A percentile compares a stretch with the other conserved stretches of the same genome.
These are phyloP conservation scores for Venturia pyrina DNA, from an alignment of 2,329 filamentous ascomycete genomes.

Conservation along the genomic window DNA sequence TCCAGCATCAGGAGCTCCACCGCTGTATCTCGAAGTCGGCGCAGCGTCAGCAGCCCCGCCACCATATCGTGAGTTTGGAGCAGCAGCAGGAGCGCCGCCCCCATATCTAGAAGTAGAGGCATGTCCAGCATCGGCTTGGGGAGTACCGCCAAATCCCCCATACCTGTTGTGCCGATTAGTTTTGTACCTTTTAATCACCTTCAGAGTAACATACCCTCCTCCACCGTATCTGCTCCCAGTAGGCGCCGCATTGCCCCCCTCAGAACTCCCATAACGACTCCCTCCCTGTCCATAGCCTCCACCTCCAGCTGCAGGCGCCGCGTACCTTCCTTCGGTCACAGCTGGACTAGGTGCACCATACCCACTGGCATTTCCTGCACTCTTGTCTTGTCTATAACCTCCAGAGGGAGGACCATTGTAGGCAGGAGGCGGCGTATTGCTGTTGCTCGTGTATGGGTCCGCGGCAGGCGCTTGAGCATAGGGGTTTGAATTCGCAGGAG, in stretches of 20 bases:
- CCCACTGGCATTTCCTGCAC: neutral
- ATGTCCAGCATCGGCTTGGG: neutral
- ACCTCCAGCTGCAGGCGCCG: constrained; percentile 20
- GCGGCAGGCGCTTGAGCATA: constrained; percentile 42
- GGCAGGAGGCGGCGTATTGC: constrained; percentile 24
- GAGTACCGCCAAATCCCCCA: neutral
- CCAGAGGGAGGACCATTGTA: constrained; percentile 26
- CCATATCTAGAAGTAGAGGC: constrained; percentile 1
- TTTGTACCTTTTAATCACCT: no score
- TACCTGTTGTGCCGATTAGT: neutral
- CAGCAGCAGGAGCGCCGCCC: constrained; percentile 1
- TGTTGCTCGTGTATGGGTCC: constrained; percentile 42
- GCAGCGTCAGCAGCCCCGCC: neutral
- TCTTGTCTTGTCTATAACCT: constrained; percentile 16
- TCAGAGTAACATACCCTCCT: neutral
- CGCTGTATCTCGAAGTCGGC: neutral
- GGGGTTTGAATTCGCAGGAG: constrained; percentile 31
- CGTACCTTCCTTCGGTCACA: constrained; percentile 17
- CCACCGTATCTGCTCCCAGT: constrained; percentile 7
- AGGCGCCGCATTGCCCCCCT: neutral
- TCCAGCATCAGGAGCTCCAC: neutral
- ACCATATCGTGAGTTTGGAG: neutral
- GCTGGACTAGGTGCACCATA: constrained; percentile 12
- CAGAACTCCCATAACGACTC: constrained; percentile 9
- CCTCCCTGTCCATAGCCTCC: constrained; percentile 15